Base-by-base conservation (phyloP, 495 filamentous ascomycete species). In the Penicillium lividum region DNA sequence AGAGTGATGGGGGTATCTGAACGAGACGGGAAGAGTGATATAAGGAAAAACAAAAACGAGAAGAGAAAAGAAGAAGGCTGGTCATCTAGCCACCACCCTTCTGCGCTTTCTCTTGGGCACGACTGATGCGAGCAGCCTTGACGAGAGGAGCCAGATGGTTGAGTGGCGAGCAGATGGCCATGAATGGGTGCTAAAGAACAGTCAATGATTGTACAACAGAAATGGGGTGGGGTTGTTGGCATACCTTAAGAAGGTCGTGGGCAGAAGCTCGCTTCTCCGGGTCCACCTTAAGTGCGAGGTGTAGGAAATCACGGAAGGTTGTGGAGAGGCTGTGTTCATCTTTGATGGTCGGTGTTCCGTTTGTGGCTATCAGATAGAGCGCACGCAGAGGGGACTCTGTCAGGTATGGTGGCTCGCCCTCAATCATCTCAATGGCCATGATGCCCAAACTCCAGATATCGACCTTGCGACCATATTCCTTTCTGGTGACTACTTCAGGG, bases 361-460 rank as follows among this genome's bases (percentile, higher is more conserved):
- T 97, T 22, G 95, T 98, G 46, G 94, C 95, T 72, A 98, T 98
- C 61, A 98, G 73, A 78, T 93, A 98, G 29, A 98, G 81, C 4
- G 94, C 94, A 43, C 94, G 85, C 44, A 98, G 85, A 8, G 94
- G 94, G 25, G 90, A 93, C 72, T 98, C 94, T 22, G 92, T 98
- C 53, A 98, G 78, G 70, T 98, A 98, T 15, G 94, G 94, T 15
- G 94, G 94, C 66, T 98, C 94, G 61, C 94, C 95, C 75, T 98
- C 94, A 59, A 98, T 97, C 94, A 98, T 98, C 72, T 98, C 94
- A 64, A 98, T 98, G n/a, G 94, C 92, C 94, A 98, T 98, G 73
- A 98, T 98, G 54, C 94, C 94, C 50, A 98, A 74, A 68, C 89
- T 94, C 94, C 94, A 98, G 63, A 98, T 98, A 69, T 98, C 94